phyloP scores from a whole-genome alignment of 176 grass and related monocot species.

The Areca catechu region DNA sequence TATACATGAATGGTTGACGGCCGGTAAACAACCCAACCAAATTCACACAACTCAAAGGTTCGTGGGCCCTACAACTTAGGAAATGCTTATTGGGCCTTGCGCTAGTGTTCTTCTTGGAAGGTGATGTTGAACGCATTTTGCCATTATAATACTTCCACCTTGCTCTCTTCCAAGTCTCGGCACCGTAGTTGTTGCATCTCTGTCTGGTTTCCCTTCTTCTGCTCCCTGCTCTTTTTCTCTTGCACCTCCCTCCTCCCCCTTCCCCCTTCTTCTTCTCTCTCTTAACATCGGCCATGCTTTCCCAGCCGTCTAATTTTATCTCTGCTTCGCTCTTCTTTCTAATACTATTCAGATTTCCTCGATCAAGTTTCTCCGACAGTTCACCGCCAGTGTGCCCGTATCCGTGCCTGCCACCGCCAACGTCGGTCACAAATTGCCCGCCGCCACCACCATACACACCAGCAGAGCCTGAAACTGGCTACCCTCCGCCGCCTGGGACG shows the following conservation, averaged over 20 bases:
- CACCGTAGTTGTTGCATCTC: too few relatives aligned
- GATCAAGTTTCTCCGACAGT: slow-evolving; percentile 1
- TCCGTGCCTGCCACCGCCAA: slow-evolving; percentile 26
- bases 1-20: too few relatives aligned
- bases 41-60: too few relatives aligned
- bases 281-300: slow-evolving; percentile 4
- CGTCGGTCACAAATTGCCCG: slow-evolving; percentile 6
- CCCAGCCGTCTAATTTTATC: not conserved
- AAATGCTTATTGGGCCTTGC: too few relatives aligned
- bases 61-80: too few relatives aligned
- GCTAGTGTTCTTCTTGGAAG: too few relatives aligned
- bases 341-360: not conserved
- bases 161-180: too few relatives aligned
- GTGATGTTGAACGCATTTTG: too few relatives aligned
- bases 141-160: too few relatives aligned
- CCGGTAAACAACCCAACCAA: too few relatives aligned
- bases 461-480: not conserved
- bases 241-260: not conserved
- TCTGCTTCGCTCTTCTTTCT: not conserved
- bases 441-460: slow-evolving; percentile 30
- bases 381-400: slow-evolving; percentile 22
- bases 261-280: not conserved
- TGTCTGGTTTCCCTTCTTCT: too few relatives aligned
- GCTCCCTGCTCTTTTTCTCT: too few relatives aligned
- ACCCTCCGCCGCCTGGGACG: slow-evolving; percentile 35